These are phyloP conservation scores for Perilla frutescens DNA, from an alignment of 257 asterid genomes.

Conservation along the genomic window DNA sequence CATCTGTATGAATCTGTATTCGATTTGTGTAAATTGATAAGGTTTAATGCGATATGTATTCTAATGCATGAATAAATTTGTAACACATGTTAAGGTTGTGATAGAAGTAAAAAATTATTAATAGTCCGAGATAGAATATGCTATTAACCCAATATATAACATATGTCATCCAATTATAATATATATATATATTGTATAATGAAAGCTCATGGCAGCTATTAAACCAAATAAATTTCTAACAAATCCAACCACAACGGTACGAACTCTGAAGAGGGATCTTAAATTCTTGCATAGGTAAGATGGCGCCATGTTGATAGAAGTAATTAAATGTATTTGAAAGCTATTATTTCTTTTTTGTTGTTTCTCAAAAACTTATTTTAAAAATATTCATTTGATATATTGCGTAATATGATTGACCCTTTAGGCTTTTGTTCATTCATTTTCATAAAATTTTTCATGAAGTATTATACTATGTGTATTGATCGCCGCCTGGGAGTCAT, in stretches of 20 bases:
- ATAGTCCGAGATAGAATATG: too few species aligned
- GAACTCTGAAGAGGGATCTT: constrained; percentile 40
- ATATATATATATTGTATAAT: neutral
- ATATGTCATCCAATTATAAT: neutral
- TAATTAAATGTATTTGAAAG: neutral
- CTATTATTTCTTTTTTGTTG: neutral
- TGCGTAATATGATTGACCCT: constrained; percentile 41
- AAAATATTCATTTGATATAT: neutral
- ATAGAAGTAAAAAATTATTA: too few species aligned
- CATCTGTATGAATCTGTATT: too few species aligned
- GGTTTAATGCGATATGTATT: too few species aligned
- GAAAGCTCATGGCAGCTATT: constrained; percentile 53
- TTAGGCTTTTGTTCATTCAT: neutral
- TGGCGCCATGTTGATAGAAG: constrained; percentile 20
- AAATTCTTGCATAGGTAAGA: constrained; percentile 44
- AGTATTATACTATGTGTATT: neutral
- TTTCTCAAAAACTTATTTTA: neutral
- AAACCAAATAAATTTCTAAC: constrained; percentile 59
- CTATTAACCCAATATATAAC: neutral
- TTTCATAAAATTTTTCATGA: constrained; percentile 11
- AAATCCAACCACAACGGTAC: constrained; percentile 64
- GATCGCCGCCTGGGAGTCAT: constrained; percentile 37
- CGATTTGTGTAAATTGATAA: too few species aligned
- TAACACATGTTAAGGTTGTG: too few species aligned
- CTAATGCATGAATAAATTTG: too few species aligned